Base-by-base conservation (phyloP, 2,329 filamentous ascomycete species). In the Cryoendolithus antarcticus region DNA sequence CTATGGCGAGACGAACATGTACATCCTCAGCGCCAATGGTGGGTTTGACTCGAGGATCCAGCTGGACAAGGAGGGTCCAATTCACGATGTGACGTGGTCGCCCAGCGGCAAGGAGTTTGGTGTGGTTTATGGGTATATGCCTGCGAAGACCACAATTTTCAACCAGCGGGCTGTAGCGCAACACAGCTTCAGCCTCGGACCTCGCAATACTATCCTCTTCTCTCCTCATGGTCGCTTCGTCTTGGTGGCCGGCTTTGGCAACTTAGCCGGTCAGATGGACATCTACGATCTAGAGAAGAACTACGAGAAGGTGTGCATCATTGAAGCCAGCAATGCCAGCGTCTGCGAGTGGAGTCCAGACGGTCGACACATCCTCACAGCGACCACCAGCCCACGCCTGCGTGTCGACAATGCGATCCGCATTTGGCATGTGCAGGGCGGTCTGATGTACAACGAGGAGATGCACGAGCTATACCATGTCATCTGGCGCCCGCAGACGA, bases 101-200 rank as follows among this genome's bases (percentile, higher is more conserved):
- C 88, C 91, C 35, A 96, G 91, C 64, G 93, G 86, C 52, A 93
- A 86, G 67, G 89, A 96, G 63, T 98, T 98, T 56, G 89, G 86
- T 58, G 91, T 98, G 28, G 80, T 95, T 10, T 98, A 98, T 59
- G 91, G 91, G 45, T 96, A 85, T 63, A 96, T 95, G 86, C 91
- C 91, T n/a, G 85, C 91, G 40, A 96, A 96, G 72, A 91, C 89
- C 3, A 95, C 89, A 50, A 91, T 98, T 51, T 98, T 96, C 75
- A 95, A 95, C 62, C 76, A 82, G 53, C 80, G 85, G 47, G 91
- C 84, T 46, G 74, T 86, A 43, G 71, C 82, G 12, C 82, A 81
- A 42, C 85, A 95, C 64, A 84, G 74, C 43, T 95, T 98, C 64
- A 77, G 86, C 37, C 72, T 95, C 38, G 81, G 71, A 3, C 91